Conservation (phyloP, 1,284 basidiomycete species). For the Melampsora americana region DNA sequence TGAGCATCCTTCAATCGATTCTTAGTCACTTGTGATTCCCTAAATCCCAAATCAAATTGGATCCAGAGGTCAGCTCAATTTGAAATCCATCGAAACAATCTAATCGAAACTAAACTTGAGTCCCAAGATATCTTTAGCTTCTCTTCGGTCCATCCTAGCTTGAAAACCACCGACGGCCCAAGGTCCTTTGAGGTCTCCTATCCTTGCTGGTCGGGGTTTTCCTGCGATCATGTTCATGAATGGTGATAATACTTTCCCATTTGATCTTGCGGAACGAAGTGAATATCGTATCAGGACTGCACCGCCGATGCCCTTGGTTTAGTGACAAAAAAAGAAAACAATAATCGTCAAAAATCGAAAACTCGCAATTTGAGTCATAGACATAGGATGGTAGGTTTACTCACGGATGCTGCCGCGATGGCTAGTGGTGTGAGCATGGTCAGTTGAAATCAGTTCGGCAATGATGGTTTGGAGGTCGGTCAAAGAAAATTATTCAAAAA, state of each 20-base stretch:
- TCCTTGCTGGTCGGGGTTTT: slow-evolving; percentile 15
- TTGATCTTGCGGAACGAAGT: slow-evolving; percentile 32
- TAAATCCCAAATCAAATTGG: not conserved
- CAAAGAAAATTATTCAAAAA: too few relatives aligned
- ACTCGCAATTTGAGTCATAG: not conserved
- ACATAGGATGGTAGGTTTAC: not conserved
- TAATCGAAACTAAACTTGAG: slow-evolving; percentile 25
- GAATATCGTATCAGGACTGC: slow-evolving; percentile 39
- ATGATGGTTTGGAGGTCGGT: too few relatives aligned
- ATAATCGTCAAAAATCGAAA: too few relatives aligned
- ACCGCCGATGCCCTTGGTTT: slow-evolving; percentile 34
- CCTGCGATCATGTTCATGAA: slow-evolving; percentile 40
- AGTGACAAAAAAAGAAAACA: not conserved
- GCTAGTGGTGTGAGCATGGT: slow-evolving; percentile 42
- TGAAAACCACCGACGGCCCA: slow-evolving; percentile 40
- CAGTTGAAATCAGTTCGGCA: too few relatives aligned
- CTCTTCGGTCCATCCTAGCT: slow-evolving; percentile 36
- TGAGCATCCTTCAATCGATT: slow-evolving; percentile 54
- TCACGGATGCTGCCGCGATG: slow-evolving; percentile 41
- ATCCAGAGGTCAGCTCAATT: not conserved
- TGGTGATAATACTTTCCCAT: slow-evolving; percentile 37
- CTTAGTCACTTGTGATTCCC: slow-evolving; percentile 52
- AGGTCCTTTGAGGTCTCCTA: slow-evolving; percentile 25
- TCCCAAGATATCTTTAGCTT: slow-evolving; percentile 43
- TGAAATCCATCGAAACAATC: not conserved